These are phyloP conservation scores for Penicillium antarcticum DNA, from an alignment of 495 filamentous ascomycete genomes.

Conservation along the genomic window DNA sequence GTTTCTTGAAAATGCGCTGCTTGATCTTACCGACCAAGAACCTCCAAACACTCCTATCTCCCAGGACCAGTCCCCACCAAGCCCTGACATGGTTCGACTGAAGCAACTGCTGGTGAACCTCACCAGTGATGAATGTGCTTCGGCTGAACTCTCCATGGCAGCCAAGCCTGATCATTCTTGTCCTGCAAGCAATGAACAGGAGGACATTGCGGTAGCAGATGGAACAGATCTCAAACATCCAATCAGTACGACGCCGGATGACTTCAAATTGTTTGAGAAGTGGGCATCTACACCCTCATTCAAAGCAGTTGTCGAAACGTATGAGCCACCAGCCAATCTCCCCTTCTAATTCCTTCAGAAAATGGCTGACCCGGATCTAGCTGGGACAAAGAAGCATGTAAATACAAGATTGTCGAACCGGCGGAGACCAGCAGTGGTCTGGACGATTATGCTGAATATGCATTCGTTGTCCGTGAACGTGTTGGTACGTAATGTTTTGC, in stretches of 20 bases:
- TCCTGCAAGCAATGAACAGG: slow-evolving; percentile 1
- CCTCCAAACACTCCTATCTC: slow-evolving; percentile 14
- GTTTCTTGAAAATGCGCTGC: slow-evolving; percentile 10
- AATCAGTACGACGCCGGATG: slow-evolving; percentile 21
- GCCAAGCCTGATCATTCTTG: neutral
- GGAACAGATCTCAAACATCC: slow-evolving; percentile 14
- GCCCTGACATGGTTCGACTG: slow-evolving; percentile 9
- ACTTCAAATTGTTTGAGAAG: slow-evolving; percentile 22
- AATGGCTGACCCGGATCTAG: slow-evolving; percentile 17
- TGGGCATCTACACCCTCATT: slow-evolving; percentile 19
- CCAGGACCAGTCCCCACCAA: slow-evolving; percentile 6
- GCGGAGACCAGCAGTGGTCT: slow-evolving; percentile 10
- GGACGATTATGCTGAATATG: slow-evolving; percentile 22
- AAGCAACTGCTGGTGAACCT: slow-evolving; percentile 10
- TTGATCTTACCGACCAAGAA: slow-evolving; percentile 10
- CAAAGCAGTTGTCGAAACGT: slow-evolving; percentile 21
- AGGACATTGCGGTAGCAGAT: slow-evolving; percentile 9
- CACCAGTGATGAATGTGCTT: slow-evolving; percentile 1
- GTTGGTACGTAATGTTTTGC: slow-evolving; percentile 18
- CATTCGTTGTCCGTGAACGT: slow-evolving; percentile 24
- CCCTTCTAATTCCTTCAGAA: slow-evolving; percentile 4
- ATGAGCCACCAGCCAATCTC: slow-evolving; percentile 8
- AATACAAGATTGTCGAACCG: slow-evolving; percentile 21
- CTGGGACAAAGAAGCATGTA: slow-evolving; percentile 25
- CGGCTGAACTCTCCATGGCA: neutral